Base-by-base conservation (phyloP, 768 basidiomycete genomes). In the Daedaleopsis sinensis region DNA sequence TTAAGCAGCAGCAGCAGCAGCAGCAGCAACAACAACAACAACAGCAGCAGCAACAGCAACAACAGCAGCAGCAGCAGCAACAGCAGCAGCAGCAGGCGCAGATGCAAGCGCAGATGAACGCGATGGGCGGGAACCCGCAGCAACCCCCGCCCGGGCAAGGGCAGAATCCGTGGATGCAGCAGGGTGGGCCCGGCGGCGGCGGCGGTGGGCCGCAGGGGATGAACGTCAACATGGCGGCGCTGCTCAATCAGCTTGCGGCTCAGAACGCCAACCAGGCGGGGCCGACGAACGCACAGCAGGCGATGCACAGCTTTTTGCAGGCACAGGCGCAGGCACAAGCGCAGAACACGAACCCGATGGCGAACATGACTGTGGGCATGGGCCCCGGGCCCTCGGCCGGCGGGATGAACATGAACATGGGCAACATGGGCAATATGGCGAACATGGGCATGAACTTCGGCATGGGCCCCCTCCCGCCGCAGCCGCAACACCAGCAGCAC, bases 11-110 rank as follows among this genome's bases (percentile, higher is more conserved):
- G 44, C 59, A 54, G 16, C 72, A 69, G 5, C 73, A 73, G 37
- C 70, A 73, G 23, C 69, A 68, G 50, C 66, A 64, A 36, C 59
- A 62, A 43, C 62, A 59, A 55, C 52, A 56, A 46, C 47, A 62
- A 53, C 43, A 55, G 47, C 32, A 23, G 38, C 10, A 39, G 12
- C 13, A 21, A n/a, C 23, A 36, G 7, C 3, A 67, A 69, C 65
- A 69, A 37, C 59, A 59, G 38, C 71, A 71, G 44, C 59, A 54
- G 16, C 72, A 69, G 5, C 73, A 73, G 37, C 70, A 73, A 27
- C 69, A 68, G 50, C 66, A 64, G 38, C 59, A 62, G 48, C 62
- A 59, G 57, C 52, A 56, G 32, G 68, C 68, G 61, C 49, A 58
- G 42, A 49, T 68, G 66, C 37, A 36, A 57, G 58, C 57, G 47